Evolutionary conservation across 306 rosid genomes (phyloP), one percentile per base, ranked within the genome.

Genomic region (Cyclanthera cordifolia): DNA sequence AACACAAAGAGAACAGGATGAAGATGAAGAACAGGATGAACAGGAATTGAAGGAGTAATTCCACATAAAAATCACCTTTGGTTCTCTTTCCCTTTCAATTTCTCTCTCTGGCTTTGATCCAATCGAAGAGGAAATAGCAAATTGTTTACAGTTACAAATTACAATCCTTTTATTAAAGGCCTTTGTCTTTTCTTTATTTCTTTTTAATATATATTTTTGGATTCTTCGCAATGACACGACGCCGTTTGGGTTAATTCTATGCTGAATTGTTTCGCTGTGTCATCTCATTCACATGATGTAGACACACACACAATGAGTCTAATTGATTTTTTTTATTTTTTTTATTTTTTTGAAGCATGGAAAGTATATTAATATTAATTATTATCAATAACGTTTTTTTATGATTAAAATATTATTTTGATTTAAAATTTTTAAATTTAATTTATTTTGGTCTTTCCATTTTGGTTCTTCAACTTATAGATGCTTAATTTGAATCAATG

Each of bases 41-140:
- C 47, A 8, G 2, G 52, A 51, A 56, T 49, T 10, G 39, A 64
- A 41, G 50, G 14, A 66, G 34, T 23, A 3, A 25, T 57, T 28
- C 24, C 32, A 66, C 71, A 37, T 37, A 25, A 55, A 66, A 66
- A 59, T 74, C 77, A 69, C 67, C 84, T 56, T 74, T 64, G 3
- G 43, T 37, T 37, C 43, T 7, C 1, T 51, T n/a, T 59, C 67
- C 17, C 70, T 72, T 37, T 37, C 43, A 0, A 37, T 51, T n/a
- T 59, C 67, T 59, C 70, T 72, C 72, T 57, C 71, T 58, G 66
- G 67, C 80, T 78, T 80, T 76, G 78, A 74, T 74, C 80, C 79
- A 79, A 69, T 69, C 79, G 75, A 47, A 73, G 59, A 37, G 1
- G 43, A 37, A 59, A 59, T 59, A 19, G 67, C 67, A 59, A 59